Base-by-base conservation (phyloP, 176 grass and related monocot genomes). In the Eragrostis nindensis region DNA sequence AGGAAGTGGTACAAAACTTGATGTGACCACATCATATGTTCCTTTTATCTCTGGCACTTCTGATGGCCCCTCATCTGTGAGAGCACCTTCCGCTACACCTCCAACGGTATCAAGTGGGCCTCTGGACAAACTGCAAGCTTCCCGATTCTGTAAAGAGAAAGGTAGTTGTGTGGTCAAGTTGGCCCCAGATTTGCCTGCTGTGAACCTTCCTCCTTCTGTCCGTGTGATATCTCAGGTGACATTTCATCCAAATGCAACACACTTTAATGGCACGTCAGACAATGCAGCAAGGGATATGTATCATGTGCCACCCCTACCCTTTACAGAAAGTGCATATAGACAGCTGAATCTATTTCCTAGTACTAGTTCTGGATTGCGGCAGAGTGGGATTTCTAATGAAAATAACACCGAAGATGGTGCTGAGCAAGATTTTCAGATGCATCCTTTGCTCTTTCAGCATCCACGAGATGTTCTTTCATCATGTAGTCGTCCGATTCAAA, bases 171-270 rank as follows among this genome's bases (percentile, higher is more conserved):
- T 98, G 41, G 96, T 98, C 83, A 93, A 93, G 75, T 86, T 98
- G 82, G 96, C 96, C 66, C 96, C 96, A 76, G 92, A 90, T 68
- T 88, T 98, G 84, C 96, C 96, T 79, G 86, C 96, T 47, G 86
- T 98, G 62, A 98, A 98, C 86, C 92, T 98, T 68, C 90, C 92
- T 70, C 84, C 86, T 84, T 93, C 90, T 27, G 86, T 91, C 26
- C 86, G 82, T 82, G 75, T 98, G 25, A 86, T 95, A 63, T 93
- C 92, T 80, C 92, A 90, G 47, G 77, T 68, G 42, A 74, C 79
- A 82, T 87, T 93, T 74, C 85, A 91, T 77, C 60, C 75, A 43
- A 83, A 69, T 42, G 16, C 80, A 76, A 75, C 89, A 87, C 66
- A 63, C 18, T 74, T 62, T 65, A 74, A 82, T 81, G 64, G 85